Base-by-base conservation (phyloP, 805 yeast species). In the Ogataea saltuana region DNA sequence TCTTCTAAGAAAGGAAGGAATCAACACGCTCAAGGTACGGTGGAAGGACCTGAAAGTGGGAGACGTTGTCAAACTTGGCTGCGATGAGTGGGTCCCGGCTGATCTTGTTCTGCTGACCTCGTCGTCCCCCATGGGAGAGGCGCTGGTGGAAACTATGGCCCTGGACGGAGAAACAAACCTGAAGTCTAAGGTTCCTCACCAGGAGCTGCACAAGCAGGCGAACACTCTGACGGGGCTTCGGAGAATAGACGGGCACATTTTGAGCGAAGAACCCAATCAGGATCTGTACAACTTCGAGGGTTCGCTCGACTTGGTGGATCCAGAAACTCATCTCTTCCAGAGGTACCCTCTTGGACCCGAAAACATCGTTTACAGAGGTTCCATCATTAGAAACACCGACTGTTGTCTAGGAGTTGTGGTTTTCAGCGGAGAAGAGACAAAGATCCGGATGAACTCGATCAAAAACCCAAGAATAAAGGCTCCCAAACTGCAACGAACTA, bases 141-240 rank as follows among this genome's bases (percentile, higher is more conserved):
- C 87, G 1, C 87, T 79, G 51, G 81, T 90, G 15, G 99, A 93
- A 63, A 93, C 99, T 1, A 89, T 91, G 91, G 99, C 96, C 1
- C 71, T 93, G 37, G 99, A 93, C 65, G 99, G 99, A 39, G 99
- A 93, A 64, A 93, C 98, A 0, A 91, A 89, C 59, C 70, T 93
- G 48, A 93, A 93, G 62, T 74, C 86, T 6, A 81, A 79, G 54
- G 67, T 69, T 15, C 86, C 96, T 0, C 85, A 83, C 48, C 70
- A 75, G 2, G 86, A 81, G 47, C 53, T 91, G 2, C 72, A 81
- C 30, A 74, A 75, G 12, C 49, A 64, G 9, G 70, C 83, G 32
- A 67, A 72, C 17, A 67, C 72, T 3, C 83, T 80, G 0, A 61
- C 71, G 2, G 76, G 76, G 0, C 59, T 87, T 39, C 72, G 71